Conservation (phyloP, 768 basidiomycete genomes). For the Cyclocybe cylindracea region DNA sequence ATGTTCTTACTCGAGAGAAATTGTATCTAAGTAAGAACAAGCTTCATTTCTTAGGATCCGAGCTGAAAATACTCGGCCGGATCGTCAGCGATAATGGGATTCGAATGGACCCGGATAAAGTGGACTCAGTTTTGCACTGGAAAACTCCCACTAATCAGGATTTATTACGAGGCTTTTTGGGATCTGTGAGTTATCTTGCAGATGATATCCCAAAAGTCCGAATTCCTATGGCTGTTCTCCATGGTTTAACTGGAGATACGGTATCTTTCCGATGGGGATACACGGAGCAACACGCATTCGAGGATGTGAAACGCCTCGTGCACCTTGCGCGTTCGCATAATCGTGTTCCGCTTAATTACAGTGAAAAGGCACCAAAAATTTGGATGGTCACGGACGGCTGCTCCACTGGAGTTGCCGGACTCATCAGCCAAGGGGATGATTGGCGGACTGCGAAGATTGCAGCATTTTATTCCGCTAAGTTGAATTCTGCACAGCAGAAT, state of each 20-base stretch:
- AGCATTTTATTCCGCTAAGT: conserved; percentile 35
- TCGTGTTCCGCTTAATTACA: conserved; percentile 19
- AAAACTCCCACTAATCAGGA: conserved; percentile 33
- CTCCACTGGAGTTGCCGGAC: conserved; percentile 25
- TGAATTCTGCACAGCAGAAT: conserved; percentile 36
- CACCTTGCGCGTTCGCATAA: conserved; percentile 18
- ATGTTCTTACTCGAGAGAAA: conserved; percentile 31
- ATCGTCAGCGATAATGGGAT: conserved; percentile 37
- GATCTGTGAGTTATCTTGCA: conserved; percentile 28
- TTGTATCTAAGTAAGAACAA: conserved; percentile 38
- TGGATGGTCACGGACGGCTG: conserved; percentile 31
- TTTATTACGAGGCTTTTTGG: conserved; percentile 33
- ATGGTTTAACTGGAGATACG: conserved; percentile 20
- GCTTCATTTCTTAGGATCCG: conserved; percentile 27
- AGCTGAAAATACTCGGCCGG: conserved; percentile 26
- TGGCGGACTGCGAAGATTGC: conserved; percentile 22
- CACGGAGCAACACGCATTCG: conserved; percentile 34
- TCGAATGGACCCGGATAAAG: conserved; percentile 44
- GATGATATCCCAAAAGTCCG: conserved; percentile 30
- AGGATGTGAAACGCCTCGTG: conserved; percentile 30
- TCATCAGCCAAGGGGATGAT: conserved; percentile 20
- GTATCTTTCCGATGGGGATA: conserved; percentile 27
- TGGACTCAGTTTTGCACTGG: conserved; percentile 36
- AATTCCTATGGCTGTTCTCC: conserved; percentile 39
- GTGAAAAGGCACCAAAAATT: conserved; percentile 14